Evolutionary conservation across 1,139 yeast genomes (phyloP).

Genomic region (Candida anutae): DNA sequence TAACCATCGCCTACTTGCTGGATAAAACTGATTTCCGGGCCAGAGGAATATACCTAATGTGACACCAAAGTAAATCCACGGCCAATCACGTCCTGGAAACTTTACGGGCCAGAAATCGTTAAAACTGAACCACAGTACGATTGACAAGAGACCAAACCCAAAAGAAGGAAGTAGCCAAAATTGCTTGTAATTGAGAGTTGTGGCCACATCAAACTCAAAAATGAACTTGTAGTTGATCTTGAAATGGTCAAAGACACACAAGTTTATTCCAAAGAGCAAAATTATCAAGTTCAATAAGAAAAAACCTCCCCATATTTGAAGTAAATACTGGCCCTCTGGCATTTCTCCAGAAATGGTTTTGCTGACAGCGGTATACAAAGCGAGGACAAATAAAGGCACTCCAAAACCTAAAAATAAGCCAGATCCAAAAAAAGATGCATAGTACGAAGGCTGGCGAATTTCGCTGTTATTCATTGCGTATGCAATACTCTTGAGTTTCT

Average conservation of each 20-base stretch:
- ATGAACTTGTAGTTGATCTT: constrained; percentile 87
- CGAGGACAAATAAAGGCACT: constrained; percentile 52
- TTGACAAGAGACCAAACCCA: constrained; percentile 45
- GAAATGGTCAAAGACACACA: constrained; percentile 63
- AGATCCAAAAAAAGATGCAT: constrained; percentile 41
- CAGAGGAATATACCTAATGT: constrained; percentile 44
- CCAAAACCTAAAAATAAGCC: constrained; percentile 70
- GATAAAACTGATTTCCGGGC: constrained; percentile 52
- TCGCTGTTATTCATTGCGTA: constrained; percentile 31
- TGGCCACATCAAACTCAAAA: constrained; percentile 75
- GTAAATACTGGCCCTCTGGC: constrained; percentile 49
- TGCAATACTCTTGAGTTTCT: constrained; percentile 52
- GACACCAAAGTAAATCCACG: constrained; percentile 67
- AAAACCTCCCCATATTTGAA: constrained; percentile 93
- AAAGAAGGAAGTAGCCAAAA: constrained; percentile 57
- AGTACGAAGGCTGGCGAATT: constrained; percentile 22
- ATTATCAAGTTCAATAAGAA: constrained; percentile 54
- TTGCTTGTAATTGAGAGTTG: constrained; percentile 62
- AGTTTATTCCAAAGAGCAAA: constrained; percentile 58
- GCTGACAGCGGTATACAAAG: constrained; percentile 42
- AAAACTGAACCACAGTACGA: constrained; percentile 73
- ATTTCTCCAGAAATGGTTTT: constrained; percentile 28
- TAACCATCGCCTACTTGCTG: constrained; percentile 65
- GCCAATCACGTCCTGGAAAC: constrained; percentile 68
- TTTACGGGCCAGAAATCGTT: constrained; percentile 54